These are phyloP conservation scores for Ascobolus immersus DNA, from an alignment of 495 filamentous ascomycete species.

Conservation along the genomic window DNA sequence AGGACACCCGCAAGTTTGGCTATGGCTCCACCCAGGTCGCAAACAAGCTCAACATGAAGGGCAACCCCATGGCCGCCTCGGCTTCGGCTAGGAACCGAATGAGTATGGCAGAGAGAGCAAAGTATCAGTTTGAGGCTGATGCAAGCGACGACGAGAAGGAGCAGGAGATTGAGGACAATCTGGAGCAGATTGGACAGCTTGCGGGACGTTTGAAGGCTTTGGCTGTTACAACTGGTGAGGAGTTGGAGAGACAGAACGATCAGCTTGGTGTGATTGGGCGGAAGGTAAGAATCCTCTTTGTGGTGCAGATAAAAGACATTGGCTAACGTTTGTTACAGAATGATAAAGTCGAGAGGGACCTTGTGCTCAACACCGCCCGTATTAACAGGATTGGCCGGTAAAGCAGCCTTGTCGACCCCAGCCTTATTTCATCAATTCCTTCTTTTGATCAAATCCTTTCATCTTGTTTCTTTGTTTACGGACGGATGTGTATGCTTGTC, in stretches of 20 bases:
- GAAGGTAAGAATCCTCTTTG: constrained; percentile 28
- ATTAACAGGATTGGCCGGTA: too few species aligned
- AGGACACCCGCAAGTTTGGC: constrained; percentile 37
- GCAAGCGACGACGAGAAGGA: constrained; percentile 56
- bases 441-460: too few species aligned
- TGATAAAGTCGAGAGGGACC: too few species aligned
- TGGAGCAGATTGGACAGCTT: constrained; percentile 33
- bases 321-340: too few species aligned
- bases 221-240: constrained; percentile 41
- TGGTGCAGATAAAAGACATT: too few species aligned
- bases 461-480: too few species aligned
- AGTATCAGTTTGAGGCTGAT: constrained; percentile 59
- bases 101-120: constrained; percentile 38
- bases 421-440: too few species aligned
- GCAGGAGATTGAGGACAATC: constrained; percentile 38
- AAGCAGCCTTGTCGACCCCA: too few species aligned
- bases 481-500: too few species aligned
- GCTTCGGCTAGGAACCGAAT: too few species aligned
- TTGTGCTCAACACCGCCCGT: too few species aligned
- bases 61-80: constrained; percentile 3
- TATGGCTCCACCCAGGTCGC: constrained; percentile 40
- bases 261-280: constrained; percentile 44
- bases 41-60: too few species aligned
- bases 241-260: constrained; percentile 50
- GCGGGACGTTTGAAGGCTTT: constrained; percentile 38